Evolutionary conservation across 352 stramenopile genomes (phyloP), one percentile per base, ranked within the genome.

Genomic region (Hyaloperonospora brassicae): DNA sequence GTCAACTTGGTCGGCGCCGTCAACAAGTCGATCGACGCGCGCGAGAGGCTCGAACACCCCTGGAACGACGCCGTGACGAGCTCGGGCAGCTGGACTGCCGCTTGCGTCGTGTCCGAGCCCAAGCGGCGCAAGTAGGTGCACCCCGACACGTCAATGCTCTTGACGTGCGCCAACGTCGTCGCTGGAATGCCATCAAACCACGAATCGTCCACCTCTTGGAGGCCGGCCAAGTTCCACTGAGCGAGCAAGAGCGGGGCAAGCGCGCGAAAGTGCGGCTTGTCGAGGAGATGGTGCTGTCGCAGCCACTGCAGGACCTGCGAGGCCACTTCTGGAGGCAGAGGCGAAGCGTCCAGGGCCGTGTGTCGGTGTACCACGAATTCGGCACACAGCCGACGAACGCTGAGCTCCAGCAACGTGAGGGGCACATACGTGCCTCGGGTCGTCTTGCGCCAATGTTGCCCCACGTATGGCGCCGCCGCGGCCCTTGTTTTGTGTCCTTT

Each of bases 101-200:
- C 17, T 27, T 21, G 36, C 21, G 41, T 64, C 22, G 49, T 55
- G 25, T 74, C 64, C 3, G 68, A 76, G 0, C 79, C 81, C 6
- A 88, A 52, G 35, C 74, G 64, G 17, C 72, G 52, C 14, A 91
- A 59, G 47, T 84, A 66, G 2, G 61, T 55, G 42, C 81, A 92
- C 0, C 74, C 70, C 0, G 71, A 70, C 1, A 89, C 38, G 44
- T 92, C 55, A 38, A 92, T 70, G 22, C 64, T 76, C 50, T 73
- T 72, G 21, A 92, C 47, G 13, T 83, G 69, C 46, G 76, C 66
- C 21, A 83, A 41, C 4, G 69, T 70, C 13, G 52, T 57, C 6
- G 60, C 50, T 1, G 73, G 63, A 5, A 88, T 56, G 7, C 65
- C 64, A 43, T 86, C 64, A 34, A 92, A 89, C 81, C 81, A 92